Conservation (phyloP, 2,329 filamentous ascomycete genomes). For the Penicillium frequentans region DNA sequence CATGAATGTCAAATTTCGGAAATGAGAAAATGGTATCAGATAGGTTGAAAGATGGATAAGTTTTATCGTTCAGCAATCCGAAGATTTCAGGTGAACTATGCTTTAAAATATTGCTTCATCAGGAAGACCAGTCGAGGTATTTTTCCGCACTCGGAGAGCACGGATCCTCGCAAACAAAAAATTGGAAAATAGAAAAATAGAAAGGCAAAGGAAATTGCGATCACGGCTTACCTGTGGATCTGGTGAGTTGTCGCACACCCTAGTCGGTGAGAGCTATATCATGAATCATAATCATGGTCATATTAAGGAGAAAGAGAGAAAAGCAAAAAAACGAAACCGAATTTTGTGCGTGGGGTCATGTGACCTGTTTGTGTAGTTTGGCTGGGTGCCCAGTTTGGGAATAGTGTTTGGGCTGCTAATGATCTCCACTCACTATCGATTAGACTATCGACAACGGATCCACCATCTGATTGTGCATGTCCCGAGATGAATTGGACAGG, state of each 20-base stretch:
- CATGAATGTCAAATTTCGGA: conserved; percentile 7
- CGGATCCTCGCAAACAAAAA: conserved; percentile 2
- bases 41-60: conserved; percentile 40
- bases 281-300: neutral
- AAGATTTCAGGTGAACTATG: conserved; percentile 47
- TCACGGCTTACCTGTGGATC: conserved; percentile 15
- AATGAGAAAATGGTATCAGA: conserved; percentile 27
- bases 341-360: conserved; percentile 17
- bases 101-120: conserved; percentile 40
- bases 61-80: conserved; percentile 43
- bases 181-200: neutral
- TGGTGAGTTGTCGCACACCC: neutral
- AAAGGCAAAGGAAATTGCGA: neutral
- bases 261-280: neutral
- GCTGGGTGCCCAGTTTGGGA: neutral
- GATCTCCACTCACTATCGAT: neutral
- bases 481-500: conserved; percentile 47
- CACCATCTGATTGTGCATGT: neutral
- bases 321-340: neutral
- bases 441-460: neutral
- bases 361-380: conserved; percentile 13
- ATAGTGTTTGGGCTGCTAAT: neutral
- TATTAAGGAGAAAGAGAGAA: neutral
- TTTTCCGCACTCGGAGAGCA: neutral
- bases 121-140: conserved; percentile 14